Evolutionary conservation across 345 rosid species (phyloP).

Genomic region (Geranium rotundifolium): DNA sequence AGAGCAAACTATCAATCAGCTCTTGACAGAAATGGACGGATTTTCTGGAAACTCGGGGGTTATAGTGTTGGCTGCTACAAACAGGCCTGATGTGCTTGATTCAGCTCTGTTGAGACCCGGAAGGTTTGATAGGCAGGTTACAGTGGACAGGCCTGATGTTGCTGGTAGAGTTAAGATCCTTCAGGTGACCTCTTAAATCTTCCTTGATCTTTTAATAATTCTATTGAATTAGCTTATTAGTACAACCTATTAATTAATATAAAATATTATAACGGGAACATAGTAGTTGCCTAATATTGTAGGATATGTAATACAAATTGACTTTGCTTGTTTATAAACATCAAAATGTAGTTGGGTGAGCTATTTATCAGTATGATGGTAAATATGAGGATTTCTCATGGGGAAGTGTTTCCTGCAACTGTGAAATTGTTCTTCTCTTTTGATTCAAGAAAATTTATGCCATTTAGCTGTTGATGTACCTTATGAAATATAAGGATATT

Average conservation of each 20-base stretch:
- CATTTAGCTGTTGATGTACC: no score
- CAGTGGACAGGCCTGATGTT: slow-evolving; percentile 22
- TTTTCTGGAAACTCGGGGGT: slow-evolving; percentile 28
- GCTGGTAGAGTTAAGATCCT: slow-evolving; percentile 22
- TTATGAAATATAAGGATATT: no score
- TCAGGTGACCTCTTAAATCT: slow-evolving; percentile 7
- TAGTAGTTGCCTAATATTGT: neutral
- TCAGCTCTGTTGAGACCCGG: slow-evolving; percentile 32
- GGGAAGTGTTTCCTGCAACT: no score
- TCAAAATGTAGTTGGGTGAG: neutral
- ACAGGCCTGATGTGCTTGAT: slow-evolving; percentile 21
- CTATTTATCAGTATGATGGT: neutral
- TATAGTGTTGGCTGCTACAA: slow-evolving; percentile 16
- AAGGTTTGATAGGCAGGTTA: slow-evolving; percentile 27
- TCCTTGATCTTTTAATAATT: neutral
- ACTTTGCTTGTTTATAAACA: no score
- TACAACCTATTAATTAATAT: neutral
- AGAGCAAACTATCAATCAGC: slow-evolving; percentile 29
- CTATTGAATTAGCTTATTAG: neutral
- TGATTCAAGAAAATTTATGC: no score
- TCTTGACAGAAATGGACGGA: slow-evolving; percentile 36
- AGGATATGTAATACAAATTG: neutral
- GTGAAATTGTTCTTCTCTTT: no score
- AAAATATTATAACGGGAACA: no score
- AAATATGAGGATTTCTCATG: neutral